These are phyloP conservation scores for Kingdonia uniflora DNA, from an alignment of 164 flowering plant genomes.

Conservation along the genomic window DNA sequence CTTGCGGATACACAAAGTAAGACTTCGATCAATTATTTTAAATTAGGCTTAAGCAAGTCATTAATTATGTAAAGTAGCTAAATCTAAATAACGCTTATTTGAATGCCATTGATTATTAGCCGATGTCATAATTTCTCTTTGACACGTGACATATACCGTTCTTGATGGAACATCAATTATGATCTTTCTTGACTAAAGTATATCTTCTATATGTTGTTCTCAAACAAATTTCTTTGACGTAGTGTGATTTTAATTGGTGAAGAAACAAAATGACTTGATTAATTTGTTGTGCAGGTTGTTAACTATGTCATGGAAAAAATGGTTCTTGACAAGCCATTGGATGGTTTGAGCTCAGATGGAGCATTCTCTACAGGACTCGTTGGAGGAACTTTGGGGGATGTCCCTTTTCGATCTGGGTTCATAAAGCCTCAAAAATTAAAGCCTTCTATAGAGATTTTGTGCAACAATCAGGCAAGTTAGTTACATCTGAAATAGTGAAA, in stretches of 20 bases:
- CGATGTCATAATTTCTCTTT: no score
- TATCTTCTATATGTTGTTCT: no score
- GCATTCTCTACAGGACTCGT: conserved; percentile 34
- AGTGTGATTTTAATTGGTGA: no score
- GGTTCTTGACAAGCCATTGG: conserved; percentile 75
- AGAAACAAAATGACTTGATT: conserved; percentile 1
- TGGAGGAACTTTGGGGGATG: conserved; percentile 53
- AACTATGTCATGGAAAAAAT: conserved; percentile 87
- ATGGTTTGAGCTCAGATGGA: conserved; percentile 42
- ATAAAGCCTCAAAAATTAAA: conserved; percentile 59
- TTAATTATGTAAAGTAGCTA: no score
- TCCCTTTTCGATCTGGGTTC: conserved; percentile 43
- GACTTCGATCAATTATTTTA: no score
- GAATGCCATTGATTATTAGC: no score
- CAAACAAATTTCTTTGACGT: no score
- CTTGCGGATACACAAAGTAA: conserved; percentile 85
- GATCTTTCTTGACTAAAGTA: no score
- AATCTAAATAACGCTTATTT: no score
- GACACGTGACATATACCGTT: no score
- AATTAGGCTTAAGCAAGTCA: no score
- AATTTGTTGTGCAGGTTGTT: conserved; percentile 51
- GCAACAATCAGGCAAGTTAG: conserved; percentile 86
- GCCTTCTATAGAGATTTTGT: conserved; percentile 83
- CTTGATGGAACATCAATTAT: no score
- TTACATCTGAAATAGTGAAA: neutral